These are phyloP conservation scores for Dactylonectria macrodidyma DNA, from an alignment of 2,329 filamentous ascomycete genomes.

Conservation along the genomic window DNA sequence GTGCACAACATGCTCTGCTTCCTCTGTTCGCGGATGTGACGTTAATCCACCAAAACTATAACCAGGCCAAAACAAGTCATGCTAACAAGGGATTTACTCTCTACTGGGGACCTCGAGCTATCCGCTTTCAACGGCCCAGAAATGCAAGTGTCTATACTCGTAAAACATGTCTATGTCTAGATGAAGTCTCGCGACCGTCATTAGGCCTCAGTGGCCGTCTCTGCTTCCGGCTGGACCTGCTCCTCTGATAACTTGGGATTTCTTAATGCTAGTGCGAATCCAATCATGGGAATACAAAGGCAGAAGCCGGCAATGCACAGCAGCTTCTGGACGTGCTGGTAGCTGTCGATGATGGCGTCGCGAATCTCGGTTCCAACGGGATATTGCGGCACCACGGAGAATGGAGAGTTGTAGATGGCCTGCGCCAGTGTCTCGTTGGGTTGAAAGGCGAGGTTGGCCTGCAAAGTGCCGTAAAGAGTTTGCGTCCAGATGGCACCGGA, in stretches of 20 bases:
- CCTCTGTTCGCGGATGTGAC: background rate
- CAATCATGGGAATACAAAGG: conserved; percentile 63
- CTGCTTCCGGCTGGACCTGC: conserved; percentile 43
- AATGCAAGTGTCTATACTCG: background rate
- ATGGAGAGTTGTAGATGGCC: conserved; percentile 56
- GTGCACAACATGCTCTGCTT: background rate
- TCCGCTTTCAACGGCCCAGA: background rate
- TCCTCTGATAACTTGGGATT: conserved; percentile 62
- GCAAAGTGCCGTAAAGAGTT: conserved; percentile 52
- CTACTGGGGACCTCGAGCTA: background rate
- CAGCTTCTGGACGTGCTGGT: conserved; percentile 60
- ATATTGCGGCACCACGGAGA: conserved; percentile 51
- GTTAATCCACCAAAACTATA: background rate
- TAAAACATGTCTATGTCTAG: background rate
- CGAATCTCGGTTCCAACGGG: conserved; percentile 61
- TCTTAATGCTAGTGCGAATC: conserved; percentile 58
- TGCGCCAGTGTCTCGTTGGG: conserved; percentile 53
- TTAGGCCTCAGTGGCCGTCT: background rate
- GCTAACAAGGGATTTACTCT: background rate
- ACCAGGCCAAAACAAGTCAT: background rate
- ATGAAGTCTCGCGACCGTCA: background rate
- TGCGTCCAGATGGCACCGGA: conserved; percentile 61
- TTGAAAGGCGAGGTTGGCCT: conserved; percentile 53
- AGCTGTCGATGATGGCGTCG: conserved; percentile 60
- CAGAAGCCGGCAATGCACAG: conserved; percentile 63